phyloP scores from a whole-genome alignment of 345 rosid genomes.

The Psidium guajava region DNA sequence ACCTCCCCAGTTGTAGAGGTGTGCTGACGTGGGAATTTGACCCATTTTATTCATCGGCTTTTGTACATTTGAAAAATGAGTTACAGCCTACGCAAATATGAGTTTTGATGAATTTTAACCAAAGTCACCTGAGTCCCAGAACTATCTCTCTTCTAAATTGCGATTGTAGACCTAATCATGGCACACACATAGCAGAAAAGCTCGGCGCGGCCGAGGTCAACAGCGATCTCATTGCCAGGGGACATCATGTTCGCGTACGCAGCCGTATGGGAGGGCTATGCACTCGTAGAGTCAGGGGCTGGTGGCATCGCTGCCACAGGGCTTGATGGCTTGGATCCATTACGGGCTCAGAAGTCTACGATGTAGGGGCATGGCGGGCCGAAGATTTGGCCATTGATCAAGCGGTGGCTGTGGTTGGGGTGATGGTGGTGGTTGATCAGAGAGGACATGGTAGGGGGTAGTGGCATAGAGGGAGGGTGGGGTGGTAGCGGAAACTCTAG shows the following conservation, averaged over 20 bases:
- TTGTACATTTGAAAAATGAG: too few relatives aligned
- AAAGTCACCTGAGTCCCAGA: too few relatives aligned
- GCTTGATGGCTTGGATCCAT: constrained; percentile 39
- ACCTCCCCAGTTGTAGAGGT: too few relatives aligned
- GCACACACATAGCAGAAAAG: constrained; percentile 56
- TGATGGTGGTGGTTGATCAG: background rate
- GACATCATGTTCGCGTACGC: constrained; percentile 17
- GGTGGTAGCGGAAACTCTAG: constrained; percentile 18
- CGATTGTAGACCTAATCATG: constrained; percentile 78
- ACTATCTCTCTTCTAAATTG: constrained; percentile 18
- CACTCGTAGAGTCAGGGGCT: constrained; percentile 41
- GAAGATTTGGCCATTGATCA: constrained; percentile 12
- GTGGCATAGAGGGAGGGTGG: background rate
- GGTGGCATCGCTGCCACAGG: constrained; percentile 32
- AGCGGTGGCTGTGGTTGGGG: background rate
- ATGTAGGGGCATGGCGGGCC: constrained; percentile 39
- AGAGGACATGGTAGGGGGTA: background rate
- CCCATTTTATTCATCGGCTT: too few relatives aligned
- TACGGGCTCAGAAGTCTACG: constrained; percentile 30
- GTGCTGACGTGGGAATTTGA: too few relatives aligned
- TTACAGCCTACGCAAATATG: too few relatives aligned
- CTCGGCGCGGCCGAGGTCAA: constrained; percentile 78
- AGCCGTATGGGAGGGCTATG: constrained; percentile 39
- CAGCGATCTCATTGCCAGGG: constrained; percentile 55
- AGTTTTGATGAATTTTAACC: too few relatives aligned